Conservation (phyloP, 305 asterid species). For the Petunia hybrid region DNA sequence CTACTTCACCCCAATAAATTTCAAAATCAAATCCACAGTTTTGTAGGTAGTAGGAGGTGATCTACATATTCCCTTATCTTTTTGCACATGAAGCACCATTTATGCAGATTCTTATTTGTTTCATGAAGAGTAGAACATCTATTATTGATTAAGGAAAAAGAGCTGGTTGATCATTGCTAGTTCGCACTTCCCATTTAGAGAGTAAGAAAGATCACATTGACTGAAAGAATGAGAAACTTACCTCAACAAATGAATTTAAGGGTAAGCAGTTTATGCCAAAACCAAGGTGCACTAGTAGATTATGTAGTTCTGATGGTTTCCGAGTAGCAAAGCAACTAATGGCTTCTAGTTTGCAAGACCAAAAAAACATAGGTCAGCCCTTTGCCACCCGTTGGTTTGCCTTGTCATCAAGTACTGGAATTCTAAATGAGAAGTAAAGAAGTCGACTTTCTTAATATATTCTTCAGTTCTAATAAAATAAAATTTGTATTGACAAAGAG, state of each 20-base stretch:
- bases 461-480: background rate
- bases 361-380: background rate
- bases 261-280: background rate
- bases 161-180: background rate
- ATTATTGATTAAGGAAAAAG: conserved; percentile 4
- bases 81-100: background rate
- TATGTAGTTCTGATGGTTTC: conserved; percentile 3
- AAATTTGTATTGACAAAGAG: conserved; percentile 12
- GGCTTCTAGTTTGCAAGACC: background rate
- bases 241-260: background rate
- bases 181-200: background rate
- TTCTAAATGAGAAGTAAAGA: conserved; percentile 23
- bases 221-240: background rate
- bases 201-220: background rate
- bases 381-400: background rate
- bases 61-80: background rate
- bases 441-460: background rate
- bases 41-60: background rate
- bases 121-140: background rate
- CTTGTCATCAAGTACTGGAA: conserved; percentile 8
- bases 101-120: background rate
- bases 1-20: conserved; percentile 9
- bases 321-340: background rate
- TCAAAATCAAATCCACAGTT: background rate
- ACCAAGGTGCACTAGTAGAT: background rate